phyloP scores from a whole-genome alignment of 2,329 filamentous ascomycete genomes.

The Fusarium brachygibbosum region DNA sequence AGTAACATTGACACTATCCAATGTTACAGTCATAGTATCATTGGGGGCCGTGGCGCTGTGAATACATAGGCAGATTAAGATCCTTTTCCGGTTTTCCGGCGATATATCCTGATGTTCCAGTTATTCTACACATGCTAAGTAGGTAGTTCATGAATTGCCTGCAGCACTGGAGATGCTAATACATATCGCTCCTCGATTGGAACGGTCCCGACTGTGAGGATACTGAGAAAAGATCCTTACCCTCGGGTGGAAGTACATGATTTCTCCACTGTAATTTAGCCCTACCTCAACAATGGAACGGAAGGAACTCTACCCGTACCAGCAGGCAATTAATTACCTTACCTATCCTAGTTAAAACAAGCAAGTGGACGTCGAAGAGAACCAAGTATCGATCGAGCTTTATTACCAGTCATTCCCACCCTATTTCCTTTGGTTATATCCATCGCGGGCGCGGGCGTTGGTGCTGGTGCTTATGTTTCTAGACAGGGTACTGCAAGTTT shows the following conservation, averaged over 20 bases:
- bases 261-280: slow-evolving; percentile 16
- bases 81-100: slow-evolving; percentile 19
- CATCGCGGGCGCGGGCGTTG: not conserved
- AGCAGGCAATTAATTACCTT: not conserved
- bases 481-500: slow-evolving; percentile 1
- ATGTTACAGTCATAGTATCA: not conserved
- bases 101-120: not conserved
- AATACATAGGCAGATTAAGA: not conserved
- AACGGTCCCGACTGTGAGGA: slow-evolving; percentile 5
- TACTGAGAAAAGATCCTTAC: slow-evolving; percentile 2
- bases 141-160: not conserved
- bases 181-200: not conserved
- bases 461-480: not conserved
- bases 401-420: slow-evolving; percentile 1
- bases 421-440: not conserved
- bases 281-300: slow-evolving; percentile 2
- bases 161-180: not conserved
- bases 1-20: not conserved
- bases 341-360: slow-evolving; percentile 7
- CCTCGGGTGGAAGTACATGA: not conserved
- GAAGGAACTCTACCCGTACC: not conserved
- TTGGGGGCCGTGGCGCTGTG: slow-evolving; percentile 29
- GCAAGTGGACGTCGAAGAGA: not conserved
- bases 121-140: not conserved
- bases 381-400: not conserved